Evolutionary conservation across 306 rosid species (phyloP), one percentile per base, ranked within the genome.

Genomic region (Fragaria ananassa): DNA sequence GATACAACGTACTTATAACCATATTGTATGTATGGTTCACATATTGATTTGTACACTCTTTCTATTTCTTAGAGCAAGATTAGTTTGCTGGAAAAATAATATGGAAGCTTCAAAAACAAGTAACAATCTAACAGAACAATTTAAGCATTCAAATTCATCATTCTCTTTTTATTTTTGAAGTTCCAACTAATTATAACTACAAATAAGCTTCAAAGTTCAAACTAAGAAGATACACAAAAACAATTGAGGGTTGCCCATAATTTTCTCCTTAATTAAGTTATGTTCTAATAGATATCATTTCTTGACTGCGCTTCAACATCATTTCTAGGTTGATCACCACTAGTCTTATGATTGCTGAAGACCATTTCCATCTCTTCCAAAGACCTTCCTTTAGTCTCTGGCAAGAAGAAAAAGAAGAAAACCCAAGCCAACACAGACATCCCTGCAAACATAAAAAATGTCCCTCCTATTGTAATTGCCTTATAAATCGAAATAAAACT

Each of bases 351-450:
- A 85, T 50, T 76, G 53, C 58, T 70, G 46, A 95, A 95, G 37
- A 95, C 68, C 78, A 25, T 10, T 78, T 92, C 96, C 84, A 95
- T 86, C 12, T 95, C 97, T 53, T 95, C 98, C 86, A 95, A 84
- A 0, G 96, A 34, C 63, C 54, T 85, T 12, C 97, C 97, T 46
- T 89, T 90, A 27, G 96, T 95, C 85, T 94, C 98, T 6, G 98
- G 98, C 62, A 89, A 75, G 54, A 71, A 89, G 75, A 81, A 81
- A 27, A 71, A 95, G 82, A 95, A 90, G 83, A 92, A 95, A 0
- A 75, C 0, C 90, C 93, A 85, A 58, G 97, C 94, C 19, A 89
- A 19, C 0, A 86, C 46, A 45, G 93, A 82, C 3, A 92, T 58
- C 2, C 86, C 93, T 17, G 91, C 86, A 76, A 90, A 95, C 91